These are phyloP conservation scores for Magnaporthales sp. DNA, from an alignment of 2,329 filamentous ascomycete genomes.

Conservation along the genomic window DNA sequence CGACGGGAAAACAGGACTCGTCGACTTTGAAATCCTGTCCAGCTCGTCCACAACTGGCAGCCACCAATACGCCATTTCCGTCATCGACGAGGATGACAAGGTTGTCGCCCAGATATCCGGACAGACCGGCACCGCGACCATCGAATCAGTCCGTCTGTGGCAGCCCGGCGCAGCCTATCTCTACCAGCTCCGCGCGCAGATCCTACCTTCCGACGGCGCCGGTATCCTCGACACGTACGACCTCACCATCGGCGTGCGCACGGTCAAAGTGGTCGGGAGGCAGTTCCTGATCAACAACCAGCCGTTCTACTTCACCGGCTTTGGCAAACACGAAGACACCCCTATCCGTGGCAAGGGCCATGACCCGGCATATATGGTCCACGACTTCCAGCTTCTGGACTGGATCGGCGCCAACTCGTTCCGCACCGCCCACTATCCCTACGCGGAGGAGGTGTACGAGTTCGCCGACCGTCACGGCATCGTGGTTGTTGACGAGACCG, in stretches of 20 bases:
- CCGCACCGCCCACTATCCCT: slow-evolving; percentile 21
- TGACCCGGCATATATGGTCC: slow-evolving; percentile 21
- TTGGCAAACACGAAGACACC: slow-evolving; percentile 20
- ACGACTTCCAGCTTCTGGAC: slow-evolving; percentile 20
- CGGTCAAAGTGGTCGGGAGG: slow-evolving; percentile 12
- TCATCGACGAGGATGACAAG: slow-evolving; percentile 8
- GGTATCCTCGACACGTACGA: slow-evolving; percentile 14
- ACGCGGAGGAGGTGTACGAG: slow-evolving; percentile 19
- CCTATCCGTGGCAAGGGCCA: slow-evolving; percentile 19
- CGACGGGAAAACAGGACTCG: slow-evolving; percentile 7
- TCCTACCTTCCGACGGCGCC: slow-evolving; percentile 7
- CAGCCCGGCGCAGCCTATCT: slow-evolving; percentile 19
- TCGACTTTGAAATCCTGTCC: slow-evolving; percentile 9
- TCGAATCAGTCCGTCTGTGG: slow-evolving; percentile 16
- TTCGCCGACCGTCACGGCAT: slow-evolving; percentile 20
- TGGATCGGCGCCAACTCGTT: slow-evolving; percentile 24
- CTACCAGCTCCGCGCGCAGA: slow-evolving; percentile 14
- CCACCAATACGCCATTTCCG: neutral
- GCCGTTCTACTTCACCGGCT: slow-evolving; percentile 21
- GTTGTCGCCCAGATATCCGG: slow-evolving; percentile 8
- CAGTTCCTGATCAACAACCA: slow-evolving; percentile 19
- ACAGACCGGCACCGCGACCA: slow-evolving; percentile 8
- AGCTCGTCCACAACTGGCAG: neutral
- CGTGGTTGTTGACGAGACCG: slow-evolving; percentile 19
- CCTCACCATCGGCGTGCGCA: slow-evolving; percentile 14